Evolutionary conservation across 2,329 filamentous ascomycete species (phyloP).

Genomic region (Colletotrichum tropicale): DNA sequence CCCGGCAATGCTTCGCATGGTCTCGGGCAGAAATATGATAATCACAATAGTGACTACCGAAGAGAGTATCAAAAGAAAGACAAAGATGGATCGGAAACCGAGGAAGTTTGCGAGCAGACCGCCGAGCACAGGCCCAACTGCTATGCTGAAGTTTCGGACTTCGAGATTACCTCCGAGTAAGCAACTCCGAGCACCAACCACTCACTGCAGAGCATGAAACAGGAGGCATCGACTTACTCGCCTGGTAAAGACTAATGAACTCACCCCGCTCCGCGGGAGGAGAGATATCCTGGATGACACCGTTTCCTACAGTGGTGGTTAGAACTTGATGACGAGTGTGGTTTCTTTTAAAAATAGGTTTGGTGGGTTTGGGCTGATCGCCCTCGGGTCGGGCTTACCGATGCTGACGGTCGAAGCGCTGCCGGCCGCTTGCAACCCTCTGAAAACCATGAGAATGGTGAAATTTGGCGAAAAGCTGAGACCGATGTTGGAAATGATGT

Average conservation of each 20-base stretch:
- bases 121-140: conserved; percentile 36
- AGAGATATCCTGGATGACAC: conserved; percentile 35
- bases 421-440: conserved; percentile 51
- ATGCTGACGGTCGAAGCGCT: conserved; percentile 53
- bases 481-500: conserved; percentile 49
- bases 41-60: conserved; percentile 17
- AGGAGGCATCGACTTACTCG: conserved; percentile 25
- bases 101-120: conserved; percentile 30
- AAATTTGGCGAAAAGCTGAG: conserved; percentile 49
- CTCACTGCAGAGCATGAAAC: neutral
- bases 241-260: conserved; percentile 35
- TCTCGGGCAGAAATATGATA: conserved; percentile 30
- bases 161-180: neutral
- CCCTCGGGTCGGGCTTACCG: conserved; percentile 30
- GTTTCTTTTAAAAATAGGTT: neutral
- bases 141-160: conserved; percentile 32
- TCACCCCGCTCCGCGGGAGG: conserved; percentile 30
- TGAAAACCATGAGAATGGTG: conserved; percentile 44
- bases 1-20: conserved; percentile 29
- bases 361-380: neutral
- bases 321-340: neutral
- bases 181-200: neutral
- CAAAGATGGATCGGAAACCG: conserved; percentile 34
- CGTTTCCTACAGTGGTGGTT: conserved; percentile 25
- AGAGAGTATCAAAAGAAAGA: conserved; percentile 12